Evolutionary conservation across 371 early-diverging fungal genomes (phyloP), one percentile per base, ranked within the genome.

Genomic region (Lichtheimia corymbifera): DNA sequence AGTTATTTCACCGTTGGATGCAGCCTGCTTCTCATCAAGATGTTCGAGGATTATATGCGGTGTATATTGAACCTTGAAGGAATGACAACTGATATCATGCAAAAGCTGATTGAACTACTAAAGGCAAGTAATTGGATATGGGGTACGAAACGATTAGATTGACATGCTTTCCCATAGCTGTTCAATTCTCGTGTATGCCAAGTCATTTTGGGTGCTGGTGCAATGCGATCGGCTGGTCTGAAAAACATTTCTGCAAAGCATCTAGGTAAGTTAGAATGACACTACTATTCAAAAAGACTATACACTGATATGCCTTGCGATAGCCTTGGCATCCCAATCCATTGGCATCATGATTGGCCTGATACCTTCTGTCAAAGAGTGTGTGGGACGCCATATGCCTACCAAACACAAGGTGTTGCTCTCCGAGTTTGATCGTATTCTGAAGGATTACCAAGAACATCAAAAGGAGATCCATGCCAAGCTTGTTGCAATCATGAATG

Each of bases 211-310:
- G 97, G 97, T 2, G 97, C 96, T 1, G 97, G 97, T 1, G 97
- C 97, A 0, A 91, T 94, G 87, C 84, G 88, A 25, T 95, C 96
- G 6, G 97, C 96, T 5, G 97, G 97, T 4, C 73, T 97, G 40
- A 94, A 94, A 63, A 94, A 92, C 64, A 97, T 97, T 28, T 91
- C 95, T 2, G 97, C 97, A 9, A 93, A 95, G 61, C 97, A 97
- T 66, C 76, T 97, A 42, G 88, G 91, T 89, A 79, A 55, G 59
- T 54, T 20, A 47, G 0, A 47, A 3, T 12, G 17, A 6, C 11
- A 47, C 11, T 17, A 17, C 3, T 22, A 4, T 0, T 6, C 11
- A 2, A 9, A 35, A 35, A 35, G 6, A 2, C 24, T n/a, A 17
- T 2, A n/a, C n/a, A 11, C 18, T 17, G 3, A 55, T 41, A 41